Base-by-base conservation (phyloP, 2,329 filamentous ascomycete genomes). In the Verticillium zaregamsianum region DNA sequence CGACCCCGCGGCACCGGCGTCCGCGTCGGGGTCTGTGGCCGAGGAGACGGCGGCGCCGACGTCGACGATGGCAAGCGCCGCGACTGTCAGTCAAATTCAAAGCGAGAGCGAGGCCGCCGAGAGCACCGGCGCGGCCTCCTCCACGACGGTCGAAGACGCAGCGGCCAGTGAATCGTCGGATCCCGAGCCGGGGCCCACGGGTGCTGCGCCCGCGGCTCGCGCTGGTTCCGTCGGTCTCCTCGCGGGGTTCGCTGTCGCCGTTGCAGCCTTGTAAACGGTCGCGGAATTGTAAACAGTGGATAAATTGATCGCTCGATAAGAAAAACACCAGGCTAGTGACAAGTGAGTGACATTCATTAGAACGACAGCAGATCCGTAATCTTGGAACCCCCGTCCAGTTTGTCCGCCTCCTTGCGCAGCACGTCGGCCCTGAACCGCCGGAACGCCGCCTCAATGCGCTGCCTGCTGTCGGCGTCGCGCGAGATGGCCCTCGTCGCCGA, bases 371-470 rank as follows among this genome's bases (percentile, higher is more conserved):
- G 55, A 23, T 64, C 60, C 2, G 63, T 59, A 7, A 64, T 64
- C 59, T 56, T 62, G 32, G 59, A 39, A 3, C 62, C 63, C 3
- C 63, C 63, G 23, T 90, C 86, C 63, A 90, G 66, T 31, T 74
- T 68, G 66, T 84, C 77, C 11, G 87, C 82, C 74, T 90, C 80
- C 64, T 79, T 80, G 67, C 84, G 81, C 68, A 90, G 70, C n/a
- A 84, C 80, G 74, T 90, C 88, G 0, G 84, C 85, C 62, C 81
- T 81, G 71, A 89, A 90, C 61, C 78, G 80, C 66, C 82, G 78
- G 64, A 88, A 90, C 0, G 88, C 88, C 59, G 73, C 80, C 73
- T 90, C 85, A 60, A 90, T 86, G 65, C 87, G 77, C 66, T 78
- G 74, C 65, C 77, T 79, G 17, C 79, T 77, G 61, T 82, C 83